Percentiles rank a stretch among this genome's conserved stretches.
Conservation (phyloP, 2,329 filamentous ascomycete species). For the Fusarium equiseti region DNA sequence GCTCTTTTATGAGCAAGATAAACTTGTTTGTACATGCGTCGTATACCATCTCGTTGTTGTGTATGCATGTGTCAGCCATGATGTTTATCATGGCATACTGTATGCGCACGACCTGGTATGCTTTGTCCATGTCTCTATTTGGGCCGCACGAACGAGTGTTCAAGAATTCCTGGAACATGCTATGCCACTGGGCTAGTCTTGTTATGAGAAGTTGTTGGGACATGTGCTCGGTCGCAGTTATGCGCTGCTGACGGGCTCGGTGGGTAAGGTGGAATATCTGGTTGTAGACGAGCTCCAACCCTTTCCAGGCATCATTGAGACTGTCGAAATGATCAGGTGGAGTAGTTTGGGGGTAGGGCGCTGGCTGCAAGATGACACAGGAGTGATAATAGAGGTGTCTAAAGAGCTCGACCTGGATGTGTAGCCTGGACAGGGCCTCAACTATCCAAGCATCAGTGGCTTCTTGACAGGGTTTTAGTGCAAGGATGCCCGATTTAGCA, state of each 20-base stretch:
- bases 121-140: slow-evolving; percentile 39
- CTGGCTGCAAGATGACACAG: slow-evolving; percentile 22
- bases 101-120: slow-evolving; percentile 49
- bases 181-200: slow-evolving; percentile 39
- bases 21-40: slow-evolving; percentile 54
- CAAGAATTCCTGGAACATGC: slow-evolving; percentile 45
- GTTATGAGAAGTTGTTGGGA: slow-evolving; percentile 31
- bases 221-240: slow-evolving; percentile 1
- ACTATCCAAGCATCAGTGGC: slow-evolving; percentile 58
- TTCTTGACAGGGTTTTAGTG: slow-evolving; percentile 34
- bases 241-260: slow-evolving; percentile 17
- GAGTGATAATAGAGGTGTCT: slow-evolving; percentile 33
- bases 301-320: slow-evolving; percentile 40
- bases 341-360: not conserved
- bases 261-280: slow-evolving; percentile 40
- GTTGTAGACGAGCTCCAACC: slow-evolving; percentile 37
- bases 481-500: slow-evolving; percentile 44
- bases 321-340: slow-evolving; percentile 11
- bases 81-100: slow-evolving; percentile 60
- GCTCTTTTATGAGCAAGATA: slow-evolving; percentile 48
- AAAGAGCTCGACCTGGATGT: slow-evolving; percentile 47
- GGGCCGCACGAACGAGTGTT: slow-evolving; percentile 17
- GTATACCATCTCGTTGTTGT: slow-evolving; percentile 52
- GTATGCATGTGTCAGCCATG: slow-evolving; percentile 55
- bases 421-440: slow-evolving; percentile 55